A percentile compares a stretch with the other conserved stretches of the same genome.
Conservation (phyloP, 2,329 filamentous ascomycete genomes). For the Rutstroemia sydowiana region DNA sequence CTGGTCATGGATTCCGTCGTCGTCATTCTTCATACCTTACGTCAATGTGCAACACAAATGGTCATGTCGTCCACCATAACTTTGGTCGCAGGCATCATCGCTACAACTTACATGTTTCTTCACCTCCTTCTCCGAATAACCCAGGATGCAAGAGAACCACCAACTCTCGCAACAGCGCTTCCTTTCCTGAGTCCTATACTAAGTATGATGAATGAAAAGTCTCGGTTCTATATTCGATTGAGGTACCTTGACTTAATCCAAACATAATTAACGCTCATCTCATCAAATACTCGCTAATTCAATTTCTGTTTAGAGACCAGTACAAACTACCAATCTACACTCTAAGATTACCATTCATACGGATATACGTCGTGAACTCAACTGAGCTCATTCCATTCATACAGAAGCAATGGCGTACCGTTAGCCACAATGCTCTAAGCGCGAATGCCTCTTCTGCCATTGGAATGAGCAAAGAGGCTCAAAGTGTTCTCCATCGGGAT, state of each 20-base stretch:
- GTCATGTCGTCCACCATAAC: no score
- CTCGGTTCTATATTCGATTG: not conserved
- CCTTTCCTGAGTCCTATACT: not conserved
- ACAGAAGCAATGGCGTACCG: not conserved
- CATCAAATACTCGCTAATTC: not conserved
- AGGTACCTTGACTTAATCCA: not conserved
- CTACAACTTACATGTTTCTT: no score
- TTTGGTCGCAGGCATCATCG: no score
- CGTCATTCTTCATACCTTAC: no score
- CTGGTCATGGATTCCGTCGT: no score
- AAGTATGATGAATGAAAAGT: not conserved
- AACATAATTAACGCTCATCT: not conserved
- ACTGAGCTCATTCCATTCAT: not conserved
- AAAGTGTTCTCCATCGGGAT: not conserved
- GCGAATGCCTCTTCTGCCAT: not conserved
- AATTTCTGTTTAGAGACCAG: not conserved
- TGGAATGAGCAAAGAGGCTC: not conserved
- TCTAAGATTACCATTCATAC: not conserved
- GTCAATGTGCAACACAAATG: no score
- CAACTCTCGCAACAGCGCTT: not conserved
- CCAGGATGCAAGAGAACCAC: not conserved
- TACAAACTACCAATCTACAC: not conserved
- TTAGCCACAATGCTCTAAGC: not conserved
- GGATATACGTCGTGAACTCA: not conserved
- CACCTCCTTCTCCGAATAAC: not conserved